Conservation (phyloP, 2,329 filamentous ascomycete genomes). For the Aspergillus sp. region DNA sequence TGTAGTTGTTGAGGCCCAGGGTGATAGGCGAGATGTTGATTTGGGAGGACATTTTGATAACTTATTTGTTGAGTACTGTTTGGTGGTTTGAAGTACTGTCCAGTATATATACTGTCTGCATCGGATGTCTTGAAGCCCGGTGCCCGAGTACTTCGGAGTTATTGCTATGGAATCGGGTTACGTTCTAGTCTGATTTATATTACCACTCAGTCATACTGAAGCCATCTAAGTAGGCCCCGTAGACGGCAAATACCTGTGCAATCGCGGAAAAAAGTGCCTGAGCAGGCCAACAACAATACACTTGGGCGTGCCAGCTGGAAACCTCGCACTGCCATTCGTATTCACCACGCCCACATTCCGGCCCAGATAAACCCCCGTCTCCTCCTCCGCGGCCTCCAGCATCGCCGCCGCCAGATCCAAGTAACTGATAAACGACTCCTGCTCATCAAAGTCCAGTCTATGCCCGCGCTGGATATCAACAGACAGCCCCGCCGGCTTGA, state of each 20-base stretch:
- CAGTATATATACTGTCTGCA: too few species aligned
- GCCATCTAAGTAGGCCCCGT: neutral
- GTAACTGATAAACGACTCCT: conserved; percentile 9
- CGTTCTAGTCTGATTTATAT: neutral
- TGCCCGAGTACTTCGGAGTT: neutral
- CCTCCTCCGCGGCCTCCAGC: conserved; percentile 7
- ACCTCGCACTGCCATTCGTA: conserved; percentile 4
- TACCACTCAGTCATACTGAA: neutral
- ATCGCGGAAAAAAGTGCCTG: conserved; percentile 9
- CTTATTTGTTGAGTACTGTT: neutral
- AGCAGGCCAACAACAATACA: conserved; percentile 8
- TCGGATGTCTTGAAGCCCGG: neutral
- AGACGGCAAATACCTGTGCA: conserved; percentile 10
- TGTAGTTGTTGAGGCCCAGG: conserved; percentile 1
- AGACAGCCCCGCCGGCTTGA: conserved; percentile 9
- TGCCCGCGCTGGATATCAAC: conserved; percentile 10
- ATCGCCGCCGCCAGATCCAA: conserved; percentile 13
- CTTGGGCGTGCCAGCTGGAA: conserved; percentile 6
- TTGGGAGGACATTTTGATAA: neutral
- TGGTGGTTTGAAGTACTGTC: neutral
- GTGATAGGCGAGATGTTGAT: neutral
- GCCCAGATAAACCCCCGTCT: conserved; percentile 2
- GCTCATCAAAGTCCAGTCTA: neutral
- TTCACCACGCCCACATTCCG: conserved; percentile 11
- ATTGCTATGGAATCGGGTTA: too few species aligned